Conservation (phyloP, 2,329 filamentous ascomycete genomes). For the Neurospora sp. region DNA sequence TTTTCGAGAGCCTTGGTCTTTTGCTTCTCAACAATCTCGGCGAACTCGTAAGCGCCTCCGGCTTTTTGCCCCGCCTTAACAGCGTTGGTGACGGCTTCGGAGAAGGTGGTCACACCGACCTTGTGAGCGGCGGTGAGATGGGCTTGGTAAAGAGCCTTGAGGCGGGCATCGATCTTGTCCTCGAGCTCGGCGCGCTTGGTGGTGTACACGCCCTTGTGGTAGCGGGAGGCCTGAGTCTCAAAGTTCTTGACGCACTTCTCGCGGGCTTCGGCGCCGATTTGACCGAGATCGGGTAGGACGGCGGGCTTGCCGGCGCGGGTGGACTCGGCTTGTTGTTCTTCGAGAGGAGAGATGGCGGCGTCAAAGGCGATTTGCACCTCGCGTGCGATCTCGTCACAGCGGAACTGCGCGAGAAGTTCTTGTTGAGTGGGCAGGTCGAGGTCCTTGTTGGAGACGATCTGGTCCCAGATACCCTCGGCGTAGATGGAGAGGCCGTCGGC, state of each 20-base stretch:
- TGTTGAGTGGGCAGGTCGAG: slow-evolving; percentile 94
- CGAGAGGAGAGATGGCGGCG: slow-evolving; percentile 67
- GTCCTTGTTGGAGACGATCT: slow-evolving; percentile 98
- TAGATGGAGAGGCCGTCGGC: slow-evolving; percentile 96
- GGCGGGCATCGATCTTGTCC: slow-evolving; percentile 73
- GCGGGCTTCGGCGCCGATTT: slow-evolving; percentile 62
- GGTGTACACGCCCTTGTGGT: slow-evolving; percentile 91
- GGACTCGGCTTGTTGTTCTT: slow-evolving; percentile 73
- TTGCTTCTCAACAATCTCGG: slow-evolving; percentile 79
- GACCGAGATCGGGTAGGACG: slow-evolving; percentile 67
- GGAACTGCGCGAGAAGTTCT: slow-evolving; percentile 90
- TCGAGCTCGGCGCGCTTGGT: slow-evolving; percentile 80
- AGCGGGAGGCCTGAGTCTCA: slow-evolving; percentile 80
- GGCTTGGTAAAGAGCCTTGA: slow-evolving; percentile 82
- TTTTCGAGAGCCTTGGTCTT: slow-evolving; percentile 65
- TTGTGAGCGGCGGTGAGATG: slow-evolving; percentile 87
- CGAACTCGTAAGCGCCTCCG: slow-evolving; percentile 85
- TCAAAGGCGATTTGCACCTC: slow-evolving; percentile 84
- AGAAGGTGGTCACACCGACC: slow-evolving; percentile 72
- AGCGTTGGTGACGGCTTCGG: slow-evolving; percentile 72
- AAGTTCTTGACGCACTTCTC: slow-evolving; percentile 71
- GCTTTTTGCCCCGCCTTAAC: slow-evolving; percentile 93
- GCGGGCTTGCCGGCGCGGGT: slow-evolving; percentile 61
- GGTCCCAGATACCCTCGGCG: slow-evolving; percentile 91
- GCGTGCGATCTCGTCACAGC: slow-evolving; percentile 91